Evolutionary conservation across 192 early-diverging fungal genomes (phyloP), one percentile per base, ranked within the genome.

Genomic region (Backusella australiensis): DNA sequence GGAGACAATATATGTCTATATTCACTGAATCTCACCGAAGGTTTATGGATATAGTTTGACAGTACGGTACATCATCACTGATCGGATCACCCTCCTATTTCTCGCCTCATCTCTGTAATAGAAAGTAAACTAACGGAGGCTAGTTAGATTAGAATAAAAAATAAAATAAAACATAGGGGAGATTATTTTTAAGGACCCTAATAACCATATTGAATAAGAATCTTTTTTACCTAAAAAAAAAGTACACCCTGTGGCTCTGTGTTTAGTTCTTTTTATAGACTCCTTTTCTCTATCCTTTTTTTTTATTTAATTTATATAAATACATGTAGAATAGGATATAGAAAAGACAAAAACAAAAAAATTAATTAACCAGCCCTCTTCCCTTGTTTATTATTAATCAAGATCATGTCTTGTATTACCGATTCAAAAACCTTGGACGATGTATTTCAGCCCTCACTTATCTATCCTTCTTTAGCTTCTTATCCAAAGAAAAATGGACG

Each of bases 381-480:
- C 26, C 26, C 12, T 29, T 63, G 21, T 63, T 29, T 26, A 63
- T 63, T 26, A 63, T 12, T 63, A 3, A 7, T 29, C 3, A 63
- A 63, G 26, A 29, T 26, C 23, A 63, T 63, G 56, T 63, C 56
- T 26, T 63, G 56, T 63, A 29, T 63, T 29, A 63, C 56, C 4
- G 56, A 63, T 63, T 63, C 56, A 63, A 63, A 63, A 12, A 63
- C 56, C 11, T 41, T 69, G n/a, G 68, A 69, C n/a, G 36, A 21
- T 38, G 36, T 14, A 23, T 21, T 69, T 41, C 68, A 69, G n/a
- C 68, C 68, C 1, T 69, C 68, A 21, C 68, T 69, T 8, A 36
- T 69, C 1, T 69, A 69, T 26, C 68, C 68, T 23, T 69, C 68
- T 4, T 69, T 69, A 69, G 1, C 35, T 5, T 14, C 35, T 69